phyloP scores from a whole-genome alignment of 169 alveolate species.

The Miamiensis avidus region DNA sequence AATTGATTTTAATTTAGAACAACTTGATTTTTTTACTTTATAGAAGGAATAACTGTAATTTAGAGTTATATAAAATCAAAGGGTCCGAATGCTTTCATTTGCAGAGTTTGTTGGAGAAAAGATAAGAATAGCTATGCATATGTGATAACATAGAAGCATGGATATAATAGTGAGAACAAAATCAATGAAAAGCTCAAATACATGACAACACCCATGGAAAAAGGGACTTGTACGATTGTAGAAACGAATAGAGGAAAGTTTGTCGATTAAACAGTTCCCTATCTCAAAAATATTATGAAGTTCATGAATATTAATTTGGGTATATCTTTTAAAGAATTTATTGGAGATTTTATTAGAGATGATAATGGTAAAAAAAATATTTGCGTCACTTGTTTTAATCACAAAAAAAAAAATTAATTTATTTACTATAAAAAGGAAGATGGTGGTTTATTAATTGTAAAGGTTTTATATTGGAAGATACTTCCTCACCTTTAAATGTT shows the following conservation, averaged over 20 bases:
- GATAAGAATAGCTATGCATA: slow-evolving; percentile 68
- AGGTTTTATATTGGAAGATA: slow-evolving; percentile 31
- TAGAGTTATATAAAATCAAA: slow-evolving; percentile 76
- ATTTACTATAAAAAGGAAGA: not conserved
- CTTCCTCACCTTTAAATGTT: slow-evolving; percentile 17
- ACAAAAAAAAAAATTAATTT: slow-evolving; percentile 31
- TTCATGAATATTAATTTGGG: slow-evolving; percentile 66
- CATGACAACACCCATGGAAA: slow-evolving; percentile 60
- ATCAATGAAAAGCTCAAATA: slow-evolving; percentile 62
- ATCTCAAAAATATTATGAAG: slow-evolving; percentile 69
- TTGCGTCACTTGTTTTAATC: slow-evolving; percentile 71
- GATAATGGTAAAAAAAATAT: slow-evolving; percentile 62
- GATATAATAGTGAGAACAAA: slow-evolving; percentile 53
- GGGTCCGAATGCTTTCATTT: slow-evolving; percentile 82
- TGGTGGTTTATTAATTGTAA: slow-evolving; percentile 8
- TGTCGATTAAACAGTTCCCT: slow-evolving; percentile 68
- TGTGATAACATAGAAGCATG: slow-evolving; percentile 76
- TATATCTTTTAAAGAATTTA: slow-evolving; percentile 67
- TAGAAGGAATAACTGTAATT: slow-evolving; percentile 62
- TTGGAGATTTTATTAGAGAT: slow-evolving; percentile 81
- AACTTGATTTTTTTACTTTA: not conserved
- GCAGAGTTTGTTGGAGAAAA: slow-evolving; percentile 77
- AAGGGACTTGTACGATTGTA: slow-evolving; percentile 64
- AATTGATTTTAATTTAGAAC: not conserved
- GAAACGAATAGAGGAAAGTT: slow-evolving; percentile 75